Evolutionary conservation across 1,139 yeast species (phyloP).

Genomic region (Candida tetrigidarum): DNA sequence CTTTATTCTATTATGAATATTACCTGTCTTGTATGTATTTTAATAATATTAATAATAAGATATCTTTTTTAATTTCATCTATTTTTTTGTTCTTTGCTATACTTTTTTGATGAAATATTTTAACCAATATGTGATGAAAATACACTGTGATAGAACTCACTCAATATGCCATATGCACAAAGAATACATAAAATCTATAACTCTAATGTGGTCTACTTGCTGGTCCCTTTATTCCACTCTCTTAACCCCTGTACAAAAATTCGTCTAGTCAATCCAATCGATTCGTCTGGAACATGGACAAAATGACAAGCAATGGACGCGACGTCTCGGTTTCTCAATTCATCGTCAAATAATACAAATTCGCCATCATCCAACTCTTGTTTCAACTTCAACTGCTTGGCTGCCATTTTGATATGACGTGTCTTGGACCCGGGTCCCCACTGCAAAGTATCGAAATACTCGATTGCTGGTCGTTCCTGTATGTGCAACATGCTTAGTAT

Average conservation of each 20-base stretch:
- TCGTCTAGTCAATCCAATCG: constrained; percentile 53
- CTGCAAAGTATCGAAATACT: constrained; percentile 56
- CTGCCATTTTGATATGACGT: constrained; percentile 56
- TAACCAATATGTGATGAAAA: background rate
- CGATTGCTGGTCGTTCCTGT: constrained; percentile 48
- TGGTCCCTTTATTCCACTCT: constrained; percentile 33
- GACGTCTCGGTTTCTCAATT: constrained; percentile 67
- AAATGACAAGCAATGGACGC: constrained; percentile 63
- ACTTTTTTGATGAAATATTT: too few relatives aligned
- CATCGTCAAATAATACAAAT: constrained; percentile 73
- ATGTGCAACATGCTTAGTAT: constrained; percentile 54
- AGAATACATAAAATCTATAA: constrained; percentile 1
- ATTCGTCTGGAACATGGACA: constrained; percentile 49
- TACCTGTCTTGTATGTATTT: too few relatives aligned
- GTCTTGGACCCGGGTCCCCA: constrained; percentile 74
- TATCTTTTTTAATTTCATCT: too few relatives aligned
- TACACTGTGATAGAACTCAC: too few relatives aligned
- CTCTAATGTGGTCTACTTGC: constrained; percentile 5
- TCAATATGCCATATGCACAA: too few relatives aligned
- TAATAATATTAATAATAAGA: too few relatives aligned
- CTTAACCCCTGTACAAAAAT: constrained; percentile 49
- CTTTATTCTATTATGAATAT: too few relatives aligned
- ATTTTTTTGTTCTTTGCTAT: background rate
- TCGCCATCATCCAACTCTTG: constrained; percentile 50
- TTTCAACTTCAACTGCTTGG: constrained; percentile 39